Evolutionary conservation across 306 rosid species (phyloP), one percentile per base, ranked within the genome.

Genomic region (Amphicarpaea edgeworthii): DNA sequence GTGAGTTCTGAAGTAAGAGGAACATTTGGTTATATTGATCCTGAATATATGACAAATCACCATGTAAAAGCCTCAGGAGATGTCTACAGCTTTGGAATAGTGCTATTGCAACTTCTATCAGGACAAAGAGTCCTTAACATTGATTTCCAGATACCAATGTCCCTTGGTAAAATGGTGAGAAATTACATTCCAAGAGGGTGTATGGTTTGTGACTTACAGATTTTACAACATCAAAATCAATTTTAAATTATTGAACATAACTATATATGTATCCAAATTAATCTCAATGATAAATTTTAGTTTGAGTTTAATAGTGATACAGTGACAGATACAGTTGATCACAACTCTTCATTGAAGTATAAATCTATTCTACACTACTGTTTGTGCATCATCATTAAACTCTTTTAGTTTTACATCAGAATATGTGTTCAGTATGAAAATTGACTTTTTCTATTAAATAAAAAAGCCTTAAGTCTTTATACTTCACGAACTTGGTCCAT

Each of bases 1-100:
- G 97, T 83, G 73, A 86, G 87, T 83, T 87, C 94, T 2, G 94
- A 89, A 82, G 94, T 89, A 40, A 84, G 93, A 81, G 91, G 94
- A 73, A 87, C 94, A 59, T 86, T 87, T 43, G 90, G 97, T 66
- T 91, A 89, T 64, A 89, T 84, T 2, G 94, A 91, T 80, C 94
- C 97, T 16, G 94, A 87, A 73, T 87, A 85, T 62, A 28, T 85
- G 64, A 50, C n/a, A 77, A 84, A 83, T 68, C 91, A 70, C 87
- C 97, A 62, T 41, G 94, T 91, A 68, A 89, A 89, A 72, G 82
- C 89, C 73, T 84, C 86, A 0, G 92, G 92, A 34, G 90, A 86
- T 81, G 90, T 91, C 70, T 87, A 89, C 76, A 86, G 92, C 62
- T 87, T 91, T 21, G 94, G 94, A 38, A 84, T 89, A 46, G 90